Evolutionary conservation across 1,139 yeast genomes (phyloP).

Genomic region (Saccharomyces hybrid): DNA sequence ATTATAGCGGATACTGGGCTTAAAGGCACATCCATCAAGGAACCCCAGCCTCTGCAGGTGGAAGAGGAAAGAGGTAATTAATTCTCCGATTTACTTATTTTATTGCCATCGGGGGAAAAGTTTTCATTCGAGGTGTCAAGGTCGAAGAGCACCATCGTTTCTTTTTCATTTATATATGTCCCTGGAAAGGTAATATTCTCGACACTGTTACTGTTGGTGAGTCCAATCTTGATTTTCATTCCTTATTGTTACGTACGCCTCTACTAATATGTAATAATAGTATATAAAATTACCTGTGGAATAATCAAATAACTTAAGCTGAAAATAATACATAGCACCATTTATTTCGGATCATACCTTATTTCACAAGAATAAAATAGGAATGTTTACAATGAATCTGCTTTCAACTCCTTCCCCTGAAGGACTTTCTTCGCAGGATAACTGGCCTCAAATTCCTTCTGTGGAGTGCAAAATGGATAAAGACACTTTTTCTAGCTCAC

Average conservation of each 20-base stretch:
- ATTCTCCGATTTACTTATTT: conserved; percentile 26
- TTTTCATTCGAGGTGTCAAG: neutral
- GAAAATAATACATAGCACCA: neutral
- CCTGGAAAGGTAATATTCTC: neutral
- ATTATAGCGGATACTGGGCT: neutral
- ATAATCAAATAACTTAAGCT: neutral
- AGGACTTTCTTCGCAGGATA: neutral
- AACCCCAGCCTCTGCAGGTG: neutral
- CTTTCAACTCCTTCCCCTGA: neutral
- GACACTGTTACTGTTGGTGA: neutral
- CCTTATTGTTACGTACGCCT: neutral
- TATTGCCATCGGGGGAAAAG: conserved; percentile 5
- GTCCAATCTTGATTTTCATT: neutral
- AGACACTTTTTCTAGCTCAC: neutral
- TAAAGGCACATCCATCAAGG: neutral
- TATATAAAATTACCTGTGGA: neutral
- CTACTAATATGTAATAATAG: neutral
- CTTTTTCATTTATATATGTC: neutral
- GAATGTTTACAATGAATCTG: neutral
- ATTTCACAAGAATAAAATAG: neutral
- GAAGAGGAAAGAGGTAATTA: conserved; percentile 15
- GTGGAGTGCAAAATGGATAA: neutral
- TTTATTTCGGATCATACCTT: neutral
- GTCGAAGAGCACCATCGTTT: neutral
- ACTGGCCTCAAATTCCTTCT: neutral